These are phyloP conservation scores for Elsinoe ampelina DNA, from an alignment of 2,329 filamentous ascomycete genomes.

Conservation along the genomic window DNA sequence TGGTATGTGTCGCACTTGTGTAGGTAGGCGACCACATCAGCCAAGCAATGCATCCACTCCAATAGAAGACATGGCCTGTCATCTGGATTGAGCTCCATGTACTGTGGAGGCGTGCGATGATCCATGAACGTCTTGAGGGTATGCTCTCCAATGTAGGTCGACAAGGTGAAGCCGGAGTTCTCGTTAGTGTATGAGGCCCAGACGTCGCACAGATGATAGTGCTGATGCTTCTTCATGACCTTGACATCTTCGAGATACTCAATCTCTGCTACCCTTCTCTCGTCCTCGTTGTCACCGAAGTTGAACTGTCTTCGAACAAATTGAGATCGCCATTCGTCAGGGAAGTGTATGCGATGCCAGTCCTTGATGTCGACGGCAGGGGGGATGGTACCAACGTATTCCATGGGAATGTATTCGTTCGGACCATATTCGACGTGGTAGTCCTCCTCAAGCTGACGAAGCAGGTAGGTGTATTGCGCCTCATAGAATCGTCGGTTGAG, in stretches of 20 bases:
- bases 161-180: conserved; percentile 54
- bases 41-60: conserved; percentile 67
- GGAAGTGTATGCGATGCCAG: conserved; percentile 56
- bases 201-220: conserved; percentile 61
- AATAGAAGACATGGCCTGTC: conserved; percentile 52
- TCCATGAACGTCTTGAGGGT: conserved; percentile 59
- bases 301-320: conserved; percentile 31
- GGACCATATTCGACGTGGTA: conserved; percentile 56
- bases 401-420: conserved; percentile 60
- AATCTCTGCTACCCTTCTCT: conserved; percentile 29
- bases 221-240: conserved; percentile 49
- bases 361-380: conserved; percentile 37
- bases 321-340: conserved; percentile 48
- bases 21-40: conserved; percentile 58
- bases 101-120: conserved; percentile 48
- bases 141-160: conserved; percentile 57
- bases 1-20: conserved; percentile 57
- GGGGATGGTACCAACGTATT: conserved; percentile 52
- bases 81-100: conserved; percentile 54
- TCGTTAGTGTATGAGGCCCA: conserved; percentile 62
- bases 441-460: conserved; percentile 53
- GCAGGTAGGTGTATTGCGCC: conserved; percentile 61
- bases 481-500: conserved; percentile 61
- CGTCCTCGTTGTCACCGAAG: conserved; percentile 22
- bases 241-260: conserved; percentile 52